Base-by-base conservation (phyloP, 371 early-diverging fungal species). In the Rhizopus stolonifer region DNA sequence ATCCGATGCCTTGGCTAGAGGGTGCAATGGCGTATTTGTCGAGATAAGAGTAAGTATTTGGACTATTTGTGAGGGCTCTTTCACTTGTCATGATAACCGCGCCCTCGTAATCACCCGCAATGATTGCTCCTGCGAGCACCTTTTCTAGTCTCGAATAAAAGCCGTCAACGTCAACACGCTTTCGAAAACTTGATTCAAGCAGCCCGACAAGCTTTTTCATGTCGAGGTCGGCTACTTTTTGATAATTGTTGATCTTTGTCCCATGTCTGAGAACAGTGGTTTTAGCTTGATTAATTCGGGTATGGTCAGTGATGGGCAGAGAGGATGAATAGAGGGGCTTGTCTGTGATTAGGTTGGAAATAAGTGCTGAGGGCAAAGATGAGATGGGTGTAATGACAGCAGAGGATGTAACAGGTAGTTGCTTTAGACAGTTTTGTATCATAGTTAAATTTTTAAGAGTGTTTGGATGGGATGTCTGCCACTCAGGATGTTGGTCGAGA, bases 21-120 rank as follows among this genome's bases (percentile, higher is more conserved):
- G 96, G 96, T 0, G 83, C 81, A 17, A 95, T 91, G 1, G 93
- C 92, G 73, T 95, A 94, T 64, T 96, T 96, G 73, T 96, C 97
- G 18, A 96, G 67, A 57, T 96, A 96, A 24, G 59, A 60, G 42
- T 61, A 56, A 13, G 47, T 57, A 2, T 58, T 49, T 34, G 61
- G 24, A 13, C 32, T 31, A 5, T 39, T 21, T 14, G 29, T 22
- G 14, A 5, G 8, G 0, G 49, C 42, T 22, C 33, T 55, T 26
- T 67, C 71, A 6, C 63, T 52, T 21, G 77, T 72, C 58, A 78
- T 71, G 18, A 76, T 56, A 5, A 74, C 76, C 0, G 72, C 75
- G 7, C 74, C 70, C 47, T 80, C 77, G 63, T 95, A 96, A 60
- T 93, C 93, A 1, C 95, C 97, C 0, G 93, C 92, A 49, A 96